phyloP scores from a whole-genome alignment of 106 monocot genomes.

The Alisma plantagoaquatica region DNA sequence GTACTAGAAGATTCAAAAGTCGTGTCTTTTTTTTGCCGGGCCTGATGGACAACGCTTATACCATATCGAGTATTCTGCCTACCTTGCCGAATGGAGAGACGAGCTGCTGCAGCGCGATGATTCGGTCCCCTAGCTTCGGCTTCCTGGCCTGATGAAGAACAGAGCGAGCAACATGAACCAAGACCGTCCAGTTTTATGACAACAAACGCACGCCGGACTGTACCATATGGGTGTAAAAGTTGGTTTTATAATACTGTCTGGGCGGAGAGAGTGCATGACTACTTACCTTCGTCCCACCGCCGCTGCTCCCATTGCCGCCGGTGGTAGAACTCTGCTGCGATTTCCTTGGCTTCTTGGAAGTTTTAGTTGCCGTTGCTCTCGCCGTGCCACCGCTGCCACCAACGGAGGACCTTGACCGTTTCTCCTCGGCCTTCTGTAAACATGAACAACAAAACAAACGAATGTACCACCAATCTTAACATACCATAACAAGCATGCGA shows the following conservation, averaged over 20 bases:
- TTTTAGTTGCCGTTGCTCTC: neutral
- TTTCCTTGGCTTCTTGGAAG: constrained; percentile 15
- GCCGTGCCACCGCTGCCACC: neutral
- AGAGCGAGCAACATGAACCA: neutral
- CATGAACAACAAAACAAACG: neutral
- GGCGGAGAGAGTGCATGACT: neutral
- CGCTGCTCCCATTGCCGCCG: too few relatives aligned
- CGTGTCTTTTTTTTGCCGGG: too few relatives aligned
- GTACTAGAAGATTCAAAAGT: too few relatives aligned
- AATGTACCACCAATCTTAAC: too few relatives aligned
- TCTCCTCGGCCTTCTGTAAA: neutral
- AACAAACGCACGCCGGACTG: too few relatives aligned
- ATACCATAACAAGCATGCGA: too few relatives aligned
- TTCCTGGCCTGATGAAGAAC: constrained; percentile 17
- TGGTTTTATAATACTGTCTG: too few relatives aligned
- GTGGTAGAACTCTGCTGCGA: neutral
- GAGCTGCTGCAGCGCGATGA: constrained; percentile 11
- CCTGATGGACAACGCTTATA: too few relatives aligned
- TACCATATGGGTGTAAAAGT: too few relatives aligned
- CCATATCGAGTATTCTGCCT: too few relatives aligned
- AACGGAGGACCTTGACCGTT: neutral
- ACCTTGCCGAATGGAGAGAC: constrained; percentile 26
- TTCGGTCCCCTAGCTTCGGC: constrained; percentile 16
- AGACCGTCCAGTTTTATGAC: too few relatives aligned
- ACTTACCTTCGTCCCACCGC: constrained; percentile 4